These are phyloP conservation scores for Mycotypha africana DNA, from an alignment of 371 early-diverging fungal species.

Conservation along the genomic window DNA sequence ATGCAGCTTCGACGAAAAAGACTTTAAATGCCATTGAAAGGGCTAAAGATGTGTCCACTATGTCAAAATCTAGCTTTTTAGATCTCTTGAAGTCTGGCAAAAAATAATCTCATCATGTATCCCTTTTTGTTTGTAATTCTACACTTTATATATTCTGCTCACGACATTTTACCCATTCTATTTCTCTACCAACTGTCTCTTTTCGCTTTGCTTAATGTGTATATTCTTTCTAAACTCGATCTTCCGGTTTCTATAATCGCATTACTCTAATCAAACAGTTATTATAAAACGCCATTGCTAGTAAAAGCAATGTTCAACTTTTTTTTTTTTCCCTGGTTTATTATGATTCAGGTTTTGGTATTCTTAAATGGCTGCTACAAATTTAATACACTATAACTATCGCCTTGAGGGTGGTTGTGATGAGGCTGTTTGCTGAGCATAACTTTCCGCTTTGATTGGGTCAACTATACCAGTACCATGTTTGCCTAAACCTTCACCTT, in stretches of 20 bases:
- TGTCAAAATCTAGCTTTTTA: conserved; percentile 61
- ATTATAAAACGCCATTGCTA: too few relatives aligned
- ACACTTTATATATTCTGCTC: too few relatives aligned
- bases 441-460: conserved; percentile 36
- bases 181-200: too few relatives aligned
- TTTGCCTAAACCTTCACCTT: conserved; percentile 40
- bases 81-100: conserved; percentile 56
- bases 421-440: conserved; percentile 33
- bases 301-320: too few relatives aligned
- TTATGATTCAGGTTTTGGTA: background rate
- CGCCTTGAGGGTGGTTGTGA: conserved; percentile 11
- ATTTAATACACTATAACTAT: conserved; percentile 8
- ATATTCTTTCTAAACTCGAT: too few relatives aligned
- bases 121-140: too few relatives aligned
- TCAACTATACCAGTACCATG: conserved; percentile 35
- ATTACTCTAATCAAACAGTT: too few relatives aligned
- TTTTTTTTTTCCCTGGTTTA: background rate
- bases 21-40: conserved; percentile 48
- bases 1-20: conserved; percentile 38
- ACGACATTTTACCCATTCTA: too few relatives aligned
- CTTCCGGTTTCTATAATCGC: too few relatives aligned
- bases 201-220: too few relatives aligned
- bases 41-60: conserved; percentile 47
- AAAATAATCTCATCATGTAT: conserved; percentile 11
- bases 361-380: too few relatives aligned